These are phyloP conservation scores for Parachaetomium inaequale DNA, from an alignment of 495 filamentous ascomycete genomes.

Conservation along the genomic window DNA sequence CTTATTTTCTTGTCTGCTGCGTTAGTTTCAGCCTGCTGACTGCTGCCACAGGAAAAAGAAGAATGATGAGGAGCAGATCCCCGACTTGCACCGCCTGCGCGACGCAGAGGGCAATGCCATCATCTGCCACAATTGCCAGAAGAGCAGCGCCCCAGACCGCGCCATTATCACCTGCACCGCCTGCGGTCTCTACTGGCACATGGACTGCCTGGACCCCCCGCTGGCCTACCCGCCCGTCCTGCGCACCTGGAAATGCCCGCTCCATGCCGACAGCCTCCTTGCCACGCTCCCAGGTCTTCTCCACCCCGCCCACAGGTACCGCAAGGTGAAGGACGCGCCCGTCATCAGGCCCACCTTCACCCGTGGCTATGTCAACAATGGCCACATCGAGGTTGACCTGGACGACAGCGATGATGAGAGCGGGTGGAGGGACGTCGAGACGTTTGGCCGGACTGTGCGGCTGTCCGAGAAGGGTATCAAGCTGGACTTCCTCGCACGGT, in stretches of 20 bases:
- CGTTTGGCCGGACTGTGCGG: constrained; percentile 60
- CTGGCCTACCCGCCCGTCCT: constrained; percentile 68
- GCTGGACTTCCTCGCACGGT: constrained; percentile 66
- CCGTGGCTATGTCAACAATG: constrained; percentile 68
- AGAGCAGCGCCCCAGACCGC: constrained; percentile 50
- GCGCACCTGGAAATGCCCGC: constrained; percentile 82
- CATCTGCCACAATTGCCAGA: constrained; percentile 67
- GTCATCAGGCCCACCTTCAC: constrained; percentile 45
- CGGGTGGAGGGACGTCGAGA: constrained; percentile 40
- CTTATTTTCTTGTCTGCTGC: constrained; percentile 14
- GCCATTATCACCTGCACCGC: constrained; percentile 78
- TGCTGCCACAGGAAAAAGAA: constrained; percentile 47
- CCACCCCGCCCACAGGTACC: constrained; percentile 48
- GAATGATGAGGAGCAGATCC: constrained; percentile 55
- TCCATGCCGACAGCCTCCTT: constrained; percentile 65
- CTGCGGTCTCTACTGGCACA: constrained; percentile 78
- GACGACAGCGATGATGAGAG: constrained; percentile 50
- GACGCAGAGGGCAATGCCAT: constrained; percentile 65
- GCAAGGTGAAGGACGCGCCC: constrained; percentile 50
- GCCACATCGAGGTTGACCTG: constrained; percentile 71
- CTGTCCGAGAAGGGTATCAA: constrained; percentile 72
- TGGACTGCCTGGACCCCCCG: constrained; percentile 88
- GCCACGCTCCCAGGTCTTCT: constrained; percentile 37
- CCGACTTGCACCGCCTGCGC: constrained; percentile 61
- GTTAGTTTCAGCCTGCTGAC: constrained; percentile 30